These are phyloP conservation scores for Hypomyces perniciosus DNA, from an alignment of 2,329 filamentous ascomycete species.

Conservation along the genomic window DNA sequence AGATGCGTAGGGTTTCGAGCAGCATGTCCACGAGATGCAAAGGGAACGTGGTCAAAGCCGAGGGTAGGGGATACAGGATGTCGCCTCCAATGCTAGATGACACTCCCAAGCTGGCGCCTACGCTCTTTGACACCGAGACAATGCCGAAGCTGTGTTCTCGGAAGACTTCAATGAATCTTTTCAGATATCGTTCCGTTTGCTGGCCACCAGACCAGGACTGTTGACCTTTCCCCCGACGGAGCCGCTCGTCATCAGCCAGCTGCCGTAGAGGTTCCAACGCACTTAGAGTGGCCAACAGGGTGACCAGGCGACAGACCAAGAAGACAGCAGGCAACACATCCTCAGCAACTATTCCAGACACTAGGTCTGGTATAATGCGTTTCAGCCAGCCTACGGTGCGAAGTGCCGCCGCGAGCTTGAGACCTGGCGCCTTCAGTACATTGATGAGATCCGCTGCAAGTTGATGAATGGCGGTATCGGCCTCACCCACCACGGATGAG, in stretches of 20 bases:
- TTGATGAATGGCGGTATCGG: slow-evolving; percentile 79
- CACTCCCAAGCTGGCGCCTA: slow-evolving; percentile 44
- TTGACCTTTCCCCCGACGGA: slow-evolving; percentile 38
- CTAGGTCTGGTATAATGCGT: slow-evolving; percentile 74
- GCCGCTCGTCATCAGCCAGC: slow-evolving; percentile 78
- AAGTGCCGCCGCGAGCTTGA: slow-evolving; percentile 87
- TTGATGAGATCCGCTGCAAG: slow-evolving; percentile 81
- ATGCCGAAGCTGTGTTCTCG: slow-evolving; percentile 96
- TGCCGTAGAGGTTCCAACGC: slow-evolving; percentile 81
- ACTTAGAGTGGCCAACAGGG: slow-evolving; percentile 70
- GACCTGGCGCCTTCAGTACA: slow-evolving; percentile 66
- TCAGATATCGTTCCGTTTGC: slow-evolving; percentile 90
- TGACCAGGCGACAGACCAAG: slow-evolving; percentile 76
- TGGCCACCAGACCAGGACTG: slow-evolving; percentile 64
- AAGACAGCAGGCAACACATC: slow-evolving; percentile 77
- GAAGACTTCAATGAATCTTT: slow-evolving; percentile 95
- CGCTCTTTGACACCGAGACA: slow-evolving; percentile 86
- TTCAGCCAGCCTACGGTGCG: slow-evolving; percentile 88
- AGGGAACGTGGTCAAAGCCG: slow-evolving; percentile 76
- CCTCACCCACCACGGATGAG: slow-evolving; percentile 64
- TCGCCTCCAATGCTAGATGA: slow-evolving; percentile 17
- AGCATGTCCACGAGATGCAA: slow-evolving; percentile 77
- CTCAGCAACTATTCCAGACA: slow-evolving; percentile 38
- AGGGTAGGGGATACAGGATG: slow-evolving; percentile 58
- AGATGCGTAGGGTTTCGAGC: slow-evolving; percentile 65